phyloP scores from a whole-genome alignment of 2,329 filamentous ascomycete genomes.

The Beauveria sp. region DNA sequence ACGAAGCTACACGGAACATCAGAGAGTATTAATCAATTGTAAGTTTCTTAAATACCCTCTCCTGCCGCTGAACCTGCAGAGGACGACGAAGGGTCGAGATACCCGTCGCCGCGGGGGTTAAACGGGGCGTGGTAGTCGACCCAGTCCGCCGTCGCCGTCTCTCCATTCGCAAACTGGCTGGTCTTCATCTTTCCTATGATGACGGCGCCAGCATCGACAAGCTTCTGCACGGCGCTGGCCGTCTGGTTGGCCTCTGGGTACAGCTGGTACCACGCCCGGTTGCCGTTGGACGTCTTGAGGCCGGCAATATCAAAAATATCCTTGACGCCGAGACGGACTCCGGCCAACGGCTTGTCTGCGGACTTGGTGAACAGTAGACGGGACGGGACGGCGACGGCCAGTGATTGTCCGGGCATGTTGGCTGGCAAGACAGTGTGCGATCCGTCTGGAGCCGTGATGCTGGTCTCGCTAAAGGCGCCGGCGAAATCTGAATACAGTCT shows the following conservation, averaged over 20 bases:
- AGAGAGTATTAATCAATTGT: neutral
- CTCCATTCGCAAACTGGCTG: conserved; percentile 35
- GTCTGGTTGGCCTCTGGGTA: conserved; percentile 40
- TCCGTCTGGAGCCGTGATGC: neutral
- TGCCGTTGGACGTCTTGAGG: conserved; percentile 44
- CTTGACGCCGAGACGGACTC: conserved; percentile 50
- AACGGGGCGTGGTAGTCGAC: conserved; percentile 32
- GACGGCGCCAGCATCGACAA: conserved; percentile 51
- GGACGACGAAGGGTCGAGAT: conserved; percentile 36
- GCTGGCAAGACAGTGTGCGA: conserved; percentile 9
- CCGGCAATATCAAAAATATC: conserved; percentile 52
- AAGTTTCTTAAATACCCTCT: neutral
- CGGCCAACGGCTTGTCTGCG: conserved; percentile 42
- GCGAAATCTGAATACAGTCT: conserved; percentile 18
- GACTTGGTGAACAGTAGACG: conserved; percentile 47
- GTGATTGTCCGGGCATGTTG: conserved; percentile 10
- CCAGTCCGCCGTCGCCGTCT: conserved; percentile 39
- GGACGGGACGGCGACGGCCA: conserved; percentile 41
- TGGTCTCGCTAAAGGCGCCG: conserved; percentile 16
- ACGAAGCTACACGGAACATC: conserved; percentile 21
- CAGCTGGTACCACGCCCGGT: conserved; percentile 48
- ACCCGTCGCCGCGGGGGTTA: conserved; percentile 40
- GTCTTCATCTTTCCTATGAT: conserved; percentile 40
- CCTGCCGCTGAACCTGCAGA: conserved; percentile 22
- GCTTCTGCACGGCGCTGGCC: conserved; percentile 42